Percentiles rank a stretch among this genome's conserved stretches.
Evolutionary conservation across 176 grass and related monocot genomes (phyloP).

Genomic region (Eleusine indica): DNA sequence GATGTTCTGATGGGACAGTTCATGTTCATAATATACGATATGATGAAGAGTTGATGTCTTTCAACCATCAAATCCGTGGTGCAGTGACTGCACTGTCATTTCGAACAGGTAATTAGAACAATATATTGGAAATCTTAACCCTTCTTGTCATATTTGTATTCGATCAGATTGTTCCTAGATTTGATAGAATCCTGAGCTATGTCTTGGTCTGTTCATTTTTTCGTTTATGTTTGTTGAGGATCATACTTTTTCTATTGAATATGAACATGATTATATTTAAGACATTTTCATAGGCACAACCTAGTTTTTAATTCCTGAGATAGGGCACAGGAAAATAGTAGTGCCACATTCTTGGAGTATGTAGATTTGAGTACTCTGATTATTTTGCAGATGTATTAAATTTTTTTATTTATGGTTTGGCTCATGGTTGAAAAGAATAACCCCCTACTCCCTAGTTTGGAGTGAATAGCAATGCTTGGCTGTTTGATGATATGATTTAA

Average conservation of each 20-base stretch:
- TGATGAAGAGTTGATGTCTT: constrained; percentile 81
- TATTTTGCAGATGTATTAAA: neutral
- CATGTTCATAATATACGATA: constrained; percentile 90
- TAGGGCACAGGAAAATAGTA: constrained; percentile 4
- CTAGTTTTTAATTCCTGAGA: constrained; percentile 9
- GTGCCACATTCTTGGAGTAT: neutral
- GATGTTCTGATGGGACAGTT: constrained; percentile 85
- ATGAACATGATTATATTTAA: neutral
- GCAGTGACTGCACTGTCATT: constrained; percentile 95
- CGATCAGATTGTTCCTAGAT: neutral
- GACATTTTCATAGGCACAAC: neutral
- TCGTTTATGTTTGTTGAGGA: constrained; percentile 15
- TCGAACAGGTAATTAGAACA: constrained; percentile 71
- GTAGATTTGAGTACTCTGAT: neutral
- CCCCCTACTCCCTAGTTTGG: constrained; percentile 20
- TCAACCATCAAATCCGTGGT: constrained; percentile 88
- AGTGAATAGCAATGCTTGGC: neutral
- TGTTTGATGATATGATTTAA: constrained; percentile 16
- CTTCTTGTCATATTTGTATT: constrained; percentile 2
- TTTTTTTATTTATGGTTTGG: neutral
- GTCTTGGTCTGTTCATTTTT: neutral
- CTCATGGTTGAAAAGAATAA: neutral
- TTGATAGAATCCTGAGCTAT: neutral
- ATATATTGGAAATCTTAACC: neutral
- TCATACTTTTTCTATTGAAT: constrained; percentile 6